Evolutionary conservation across 2,329 filamentous ascomycete species (phyloP).

Genomic region (Fusarium kyushuense): DNA sequence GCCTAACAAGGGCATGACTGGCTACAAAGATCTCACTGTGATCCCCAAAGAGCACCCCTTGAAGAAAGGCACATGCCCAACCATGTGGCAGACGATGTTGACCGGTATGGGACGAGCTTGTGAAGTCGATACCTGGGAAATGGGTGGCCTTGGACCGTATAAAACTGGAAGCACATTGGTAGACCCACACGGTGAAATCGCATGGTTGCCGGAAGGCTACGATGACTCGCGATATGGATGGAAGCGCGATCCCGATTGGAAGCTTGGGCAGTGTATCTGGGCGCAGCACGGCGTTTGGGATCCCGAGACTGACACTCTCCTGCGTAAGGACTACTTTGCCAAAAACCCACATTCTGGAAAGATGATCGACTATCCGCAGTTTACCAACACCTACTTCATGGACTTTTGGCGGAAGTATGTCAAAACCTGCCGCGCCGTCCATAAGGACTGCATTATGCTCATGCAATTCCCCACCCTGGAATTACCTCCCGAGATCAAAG

Average conservation of each 20-base stretch:
- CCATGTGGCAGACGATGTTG: slow-evolving; percentile 92
- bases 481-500: slow-evolving; percentile 88
- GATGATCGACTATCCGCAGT: slow-evolving; percentile 81
- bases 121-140: slow-evolving; percentile 92
- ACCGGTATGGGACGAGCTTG: slow-evolving; percentile 91
- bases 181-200: slow-evolving; percentile 86
- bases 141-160: slow-evolving; percentile 91
- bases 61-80: slow-evolving; percentile 92
- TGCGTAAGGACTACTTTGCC: slow-evolving; percentile 89
- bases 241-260: slow-evolving; percentile 89
- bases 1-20: slow-evolving; percentile 88
- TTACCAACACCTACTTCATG: slow-evolving; percentile 94
- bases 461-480: slow-evolving; percentile 94
- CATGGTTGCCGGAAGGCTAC: slow-evolving; percentile 86
- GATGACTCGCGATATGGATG: slow-evolving; percentile 91
- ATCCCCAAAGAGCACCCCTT: slow-evolving; percentile 90
- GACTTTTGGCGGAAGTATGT: slow-evolving; percentile 82
- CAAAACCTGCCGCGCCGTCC: slow-evolving; percentile 78
- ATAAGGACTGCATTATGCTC: slow-evolving; percentile 86
- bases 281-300: slow-evolving; percentile 98
- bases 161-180: slow-evolving; percentile 86
- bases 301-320: slow-evolving; percentile 77
- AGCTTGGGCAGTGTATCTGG: slow-evolving; percentile 94
- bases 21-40: slow-evolving; percentile 81
- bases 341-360: slow-evolving; percentile 81